Evolutionary conservation across 2,329 filamentous ascomycete genomes (phyloP).

Genomic region (Acrodontium crateriforme): DNA sequence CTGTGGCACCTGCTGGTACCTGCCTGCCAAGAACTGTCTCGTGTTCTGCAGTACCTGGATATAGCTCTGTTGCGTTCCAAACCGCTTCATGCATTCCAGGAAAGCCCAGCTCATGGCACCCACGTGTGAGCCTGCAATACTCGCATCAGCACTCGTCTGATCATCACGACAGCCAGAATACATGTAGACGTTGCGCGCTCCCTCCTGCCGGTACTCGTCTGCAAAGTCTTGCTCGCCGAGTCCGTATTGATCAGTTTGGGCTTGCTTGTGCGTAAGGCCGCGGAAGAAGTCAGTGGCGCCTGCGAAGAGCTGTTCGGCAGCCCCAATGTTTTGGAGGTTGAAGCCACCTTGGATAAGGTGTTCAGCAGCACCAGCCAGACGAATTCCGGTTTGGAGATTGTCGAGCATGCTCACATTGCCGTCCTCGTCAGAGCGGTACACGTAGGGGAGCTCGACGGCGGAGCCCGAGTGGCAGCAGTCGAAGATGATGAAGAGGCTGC

Average conservation of each 20-base stretch:
- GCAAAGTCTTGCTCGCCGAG: slow-evolving; percentile 28
- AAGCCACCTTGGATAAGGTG: slow-evolving; percentile 39
- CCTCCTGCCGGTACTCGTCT: slow-evolving; percentile 28
- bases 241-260: slow-evolving; percentile 26
- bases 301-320: slow-evolving; percentile 39
- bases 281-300: slow-evolving; percentile 43
- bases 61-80: slow-evolving; percentile 23
- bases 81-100: slow-evolving; percentile 29
- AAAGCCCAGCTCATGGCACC: slow-evolving; percentile 38
- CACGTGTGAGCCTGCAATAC: slow-evolving; percentile 29
- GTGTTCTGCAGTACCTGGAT: slow-evolving; percentile 29
- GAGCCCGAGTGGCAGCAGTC: slow-evolving; percentile 51
- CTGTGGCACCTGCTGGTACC: slow-evolving; percentile 33
- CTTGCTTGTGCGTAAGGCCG: slow-evolving; percentile 31
- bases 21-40: slow-evolving; percentile 23
- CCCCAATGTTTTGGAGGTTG: slow-evolving; percentile 30
- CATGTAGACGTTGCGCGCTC: slow-evolving; percentile 36
- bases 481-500: slow-evolving; percentile 42
- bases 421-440: slow-evolving; percentile 43
- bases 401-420: slow-evolving; percentile 44
- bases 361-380: slow-evolving; percentile 36
- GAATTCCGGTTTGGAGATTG: slow-evolving; percentile 38
- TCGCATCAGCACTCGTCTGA: slow-evolving; percentile 34
- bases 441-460: slow-evolving; percentile 44
- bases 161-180: slow-evolving; percentile 38